A percentile compares a stretch with the other conserved stretches of the same genome.
Evolutionary conservation across 768 basidiomycete species (phyloP).

Genomic region (Amanita fuliginea): DNA sequence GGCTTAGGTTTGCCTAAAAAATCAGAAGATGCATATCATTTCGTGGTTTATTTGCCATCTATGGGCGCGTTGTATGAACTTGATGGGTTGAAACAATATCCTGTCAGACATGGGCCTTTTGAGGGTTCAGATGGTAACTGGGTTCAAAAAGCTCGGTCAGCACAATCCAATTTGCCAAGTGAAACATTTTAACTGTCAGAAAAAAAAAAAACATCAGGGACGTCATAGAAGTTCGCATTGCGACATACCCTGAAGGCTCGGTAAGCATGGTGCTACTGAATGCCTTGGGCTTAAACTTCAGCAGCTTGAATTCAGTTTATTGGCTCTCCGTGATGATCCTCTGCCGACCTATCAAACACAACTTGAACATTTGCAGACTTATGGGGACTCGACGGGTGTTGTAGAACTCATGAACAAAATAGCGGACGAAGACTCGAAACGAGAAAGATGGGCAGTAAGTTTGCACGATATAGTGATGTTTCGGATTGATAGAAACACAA

Average conservation of each 20-base stretch:
- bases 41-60: conserved; percentile 85
- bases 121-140: conserved; percentile 68
- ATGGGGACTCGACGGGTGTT: conserved; percentile 30
- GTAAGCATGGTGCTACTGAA: conserved; percentile 34
- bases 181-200: conserved; percentile 12
- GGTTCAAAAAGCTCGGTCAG: conserved; percentile 69
- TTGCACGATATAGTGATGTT: conserved; percentile 7
- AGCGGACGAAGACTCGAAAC: conserved; percentile 59
- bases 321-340: conserved; percentile 79
- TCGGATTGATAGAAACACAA: conserved; percentile 8
- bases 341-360: conserved; percentile 56
- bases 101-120: conserved; percentile 74
- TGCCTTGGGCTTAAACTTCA: not conserved
- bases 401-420: conserved; percentile 46
- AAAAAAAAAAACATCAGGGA: conserved; percentile 32
- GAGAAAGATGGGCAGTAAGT: conserved; percentile 76
- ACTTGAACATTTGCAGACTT: conserved; percentile 35
- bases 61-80: conserved; percentile 85
- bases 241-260: conserved; percentile 80
- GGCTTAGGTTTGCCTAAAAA: conserved; percentile 63
- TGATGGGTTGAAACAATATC: conserved; percentile 74
- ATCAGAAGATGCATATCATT: conserved; percentile 86
- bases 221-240: conserved; percentile 81
- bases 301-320: conserved; percentile 86
- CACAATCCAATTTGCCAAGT: conserved; percentile 6